phyloP scores from a whole-genome alignment of 2,329 filamentous ascomycete species.

The Cryphonectria nitschkei region DNA sequence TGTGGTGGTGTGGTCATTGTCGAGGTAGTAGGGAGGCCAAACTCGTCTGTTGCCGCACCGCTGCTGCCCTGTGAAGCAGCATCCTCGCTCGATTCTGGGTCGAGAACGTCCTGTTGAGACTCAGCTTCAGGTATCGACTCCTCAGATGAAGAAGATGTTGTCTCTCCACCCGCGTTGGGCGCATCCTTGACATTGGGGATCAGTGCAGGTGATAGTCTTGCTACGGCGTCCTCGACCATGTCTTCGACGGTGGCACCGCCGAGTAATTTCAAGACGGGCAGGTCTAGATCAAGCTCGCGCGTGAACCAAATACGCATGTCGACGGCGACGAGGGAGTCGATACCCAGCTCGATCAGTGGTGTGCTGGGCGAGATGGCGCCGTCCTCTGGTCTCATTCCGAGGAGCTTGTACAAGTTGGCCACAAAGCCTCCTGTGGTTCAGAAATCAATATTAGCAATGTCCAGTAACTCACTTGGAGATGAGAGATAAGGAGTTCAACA shows the following conservation, averaged over 20 bases:
- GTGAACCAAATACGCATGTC: background rate
- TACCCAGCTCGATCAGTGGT: background rate
- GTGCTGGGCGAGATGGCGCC: background rate
- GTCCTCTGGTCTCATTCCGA: background rate
- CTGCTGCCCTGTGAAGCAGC: too few species aligned
- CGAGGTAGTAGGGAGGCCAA: too few species aligned
- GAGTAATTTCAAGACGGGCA: background rate
- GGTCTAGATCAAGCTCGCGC: background rate
- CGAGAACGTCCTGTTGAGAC: too few species aligned
- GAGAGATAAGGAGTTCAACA: background rate
- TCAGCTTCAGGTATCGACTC: too few species aligned
- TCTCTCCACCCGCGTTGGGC: too few species aligned
- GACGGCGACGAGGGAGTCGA: background rate
- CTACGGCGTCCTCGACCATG: background rate
- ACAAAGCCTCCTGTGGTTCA: background rate
- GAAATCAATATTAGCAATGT: background rate
- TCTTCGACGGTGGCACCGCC: background rate
- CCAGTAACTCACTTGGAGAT: too few species aligned
- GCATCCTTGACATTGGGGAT: background rate
- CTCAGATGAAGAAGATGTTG: too few species aligned
- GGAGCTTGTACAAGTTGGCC: background rate
- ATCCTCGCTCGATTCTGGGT: too few species aligned
- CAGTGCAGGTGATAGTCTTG: background rate
- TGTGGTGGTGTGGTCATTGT: too few species aligned
- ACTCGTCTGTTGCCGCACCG: too few species aligned